A percentile compares a stretch with the other conserved stretches of the same genome.
Evolutionary conservation across 139 green algal species (phyloP).

Genomic region (Eudorina sp.): DNA sequence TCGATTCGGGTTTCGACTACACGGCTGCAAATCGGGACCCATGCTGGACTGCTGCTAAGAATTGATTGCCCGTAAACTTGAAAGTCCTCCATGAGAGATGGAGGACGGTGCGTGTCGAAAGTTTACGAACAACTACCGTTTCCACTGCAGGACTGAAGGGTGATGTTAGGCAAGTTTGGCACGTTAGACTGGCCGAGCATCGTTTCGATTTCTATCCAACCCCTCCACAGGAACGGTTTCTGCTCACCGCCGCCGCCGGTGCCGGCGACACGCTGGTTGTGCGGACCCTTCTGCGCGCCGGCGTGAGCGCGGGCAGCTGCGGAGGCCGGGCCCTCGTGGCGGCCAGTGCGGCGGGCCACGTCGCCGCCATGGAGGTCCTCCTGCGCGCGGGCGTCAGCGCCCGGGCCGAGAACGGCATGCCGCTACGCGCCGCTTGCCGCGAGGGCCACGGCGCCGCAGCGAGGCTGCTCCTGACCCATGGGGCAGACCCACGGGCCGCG

Average conservation of each 20-base stretch:
- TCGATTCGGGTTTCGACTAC: too few species aligned
- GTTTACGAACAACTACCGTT: too few species aligned
- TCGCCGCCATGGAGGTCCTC: neutral
- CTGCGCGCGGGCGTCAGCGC: constrained; percentile 10
- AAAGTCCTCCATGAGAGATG: too few species aligned
- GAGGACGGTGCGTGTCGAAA: too few species aligned
- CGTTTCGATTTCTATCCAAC: too few species aligned
- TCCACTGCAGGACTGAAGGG: too few species aligned
- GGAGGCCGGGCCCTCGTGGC: constrained; percentile 31
- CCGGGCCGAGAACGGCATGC: constrained; percentile 29
- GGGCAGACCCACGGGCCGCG: constrained; percentile 20
- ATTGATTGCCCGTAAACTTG: too few species aligned
- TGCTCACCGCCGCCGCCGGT: neutral
- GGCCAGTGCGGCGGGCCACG: neutral
- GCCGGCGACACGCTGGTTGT: neutral
- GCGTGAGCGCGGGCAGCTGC: neutral
- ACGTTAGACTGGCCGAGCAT: too few species aligned
- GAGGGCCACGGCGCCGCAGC: neutral
- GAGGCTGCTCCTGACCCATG: constrained; percentile 9
- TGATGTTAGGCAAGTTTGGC: too few species aligned
- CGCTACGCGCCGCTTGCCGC: constrained; percentile 22
- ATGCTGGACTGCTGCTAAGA: too few species aligned
- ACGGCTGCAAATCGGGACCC: too few species aligned
- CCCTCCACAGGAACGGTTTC: constrained; percentile 23
- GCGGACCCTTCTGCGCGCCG: constrained; percentile 11